Percentiles rank a stretch among this genome's conserved stretches.
These are phyloP conservation scores for Linum lewisii DNA, from an alignment of 345 rosid species.

Conservation along the genomic window DNA sequence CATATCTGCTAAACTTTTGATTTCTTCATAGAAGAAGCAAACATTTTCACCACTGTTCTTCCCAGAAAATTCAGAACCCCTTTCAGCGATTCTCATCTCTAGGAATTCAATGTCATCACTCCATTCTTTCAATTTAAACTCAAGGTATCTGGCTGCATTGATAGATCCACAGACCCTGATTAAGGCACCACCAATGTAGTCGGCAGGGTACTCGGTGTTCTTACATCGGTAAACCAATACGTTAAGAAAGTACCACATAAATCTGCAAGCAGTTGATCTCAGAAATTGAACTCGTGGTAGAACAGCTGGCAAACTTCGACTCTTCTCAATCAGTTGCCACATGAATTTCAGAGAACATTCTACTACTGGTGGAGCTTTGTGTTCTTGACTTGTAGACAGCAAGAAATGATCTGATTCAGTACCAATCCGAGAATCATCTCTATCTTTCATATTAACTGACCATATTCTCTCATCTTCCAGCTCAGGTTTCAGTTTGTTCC, in stretches of 20 bases:
- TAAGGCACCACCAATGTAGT: constrained; percentile 25
- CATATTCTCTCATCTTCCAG: constrained; percentile 49
- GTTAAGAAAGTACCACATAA: constrained; percentile 59
- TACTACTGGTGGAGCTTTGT: constrained; percentile 53
- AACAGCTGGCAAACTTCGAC: constrained; percentile 35
- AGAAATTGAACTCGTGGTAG: constrained; percentile 39
- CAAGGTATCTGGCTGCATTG: constrained; percentile 56
- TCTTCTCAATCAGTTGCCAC: constrained; percentile 50
- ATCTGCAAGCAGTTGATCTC: constrained; percentile 47
- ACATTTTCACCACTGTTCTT: constrained; percentile 13
- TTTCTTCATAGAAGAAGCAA: constrained; percentile 59
- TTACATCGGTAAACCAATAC: constrained; percentile 40
- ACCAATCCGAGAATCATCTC: constrained; percentile 10
- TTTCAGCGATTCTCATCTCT: constrained; percentile 46
- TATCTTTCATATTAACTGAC: constrained; percentile 22
- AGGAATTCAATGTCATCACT: constrained; percentile 55
- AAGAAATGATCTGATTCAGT: constrained; percentile 30
- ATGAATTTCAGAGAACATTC: constrained; percentile 38
- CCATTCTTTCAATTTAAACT: constrained; percentile 62
- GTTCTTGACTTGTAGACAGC: constrained; percentile 44
- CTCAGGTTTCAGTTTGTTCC: constrained; percentile 51
- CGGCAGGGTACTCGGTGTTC: constrained; percentile 25
- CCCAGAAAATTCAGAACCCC: constrained; percentile 7
- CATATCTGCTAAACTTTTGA: constrained; percentile 44
- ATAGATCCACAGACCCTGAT: constrained; percentile 46